Evolutionary conservation across 768 basidiomycete genomes (phyloP).

Genomic region (Psilocybe tampanensis): DNA sequence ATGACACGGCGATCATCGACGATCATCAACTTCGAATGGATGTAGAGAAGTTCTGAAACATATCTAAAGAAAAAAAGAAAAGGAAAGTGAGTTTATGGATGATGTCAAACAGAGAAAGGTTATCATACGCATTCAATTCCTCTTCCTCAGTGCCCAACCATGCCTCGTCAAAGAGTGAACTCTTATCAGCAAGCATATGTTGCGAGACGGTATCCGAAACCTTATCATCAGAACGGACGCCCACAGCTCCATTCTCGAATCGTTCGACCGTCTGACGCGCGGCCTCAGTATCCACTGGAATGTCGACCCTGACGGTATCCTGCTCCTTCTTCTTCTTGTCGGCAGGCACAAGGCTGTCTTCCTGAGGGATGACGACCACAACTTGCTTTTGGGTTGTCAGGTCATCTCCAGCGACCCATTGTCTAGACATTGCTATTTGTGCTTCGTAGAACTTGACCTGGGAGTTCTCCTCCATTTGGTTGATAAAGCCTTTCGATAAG

Average conservation of each 20-base stretch:
- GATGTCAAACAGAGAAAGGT: slow-evolving; percentile 9
- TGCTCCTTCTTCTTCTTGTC: slow-evolving; percentile 44
- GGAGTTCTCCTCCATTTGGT: slow-evolving; percentile 69
- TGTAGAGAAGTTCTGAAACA: slow-evolving; percentile 80
- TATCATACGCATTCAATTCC: slow-evolving; percentile 70
- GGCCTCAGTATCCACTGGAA: slow-evolving; percentile 69
- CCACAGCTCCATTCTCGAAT: slow-evolving; percentile 70
- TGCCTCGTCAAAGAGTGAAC: slow-evolving; percentile 67
- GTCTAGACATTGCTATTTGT: slow-evolving; percentile 79
- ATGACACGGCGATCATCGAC: slow-evolving; percentile 92
- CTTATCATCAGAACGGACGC: slow-evolving; percentile 55
- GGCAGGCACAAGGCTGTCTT: slow-evolving; percentile 50
- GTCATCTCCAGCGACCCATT: slow-evolving; percentile 64
- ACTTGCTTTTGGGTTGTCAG: slow-evolving; percentile 51
- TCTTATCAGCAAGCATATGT: slow-evolving; percentile 70
- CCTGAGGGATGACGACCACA: slow-evolving; percentile 57
- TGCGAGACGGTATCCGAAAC: slow-evolving; percentile 82
- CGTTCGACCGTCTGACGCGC: slow-evolving; percentile 66
- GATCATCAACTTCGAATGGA: slow-evolving; percentile 92
- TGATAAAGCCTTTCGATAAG: slow-evolving; percentile 48
- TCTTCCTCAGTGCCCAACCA: slow-evolving; percentile 88
- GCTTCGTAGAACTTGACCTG: slow-evolving; percentile 85
- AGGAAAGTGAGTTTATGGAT: no score
- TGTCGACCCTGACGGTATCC: slow-evolving; percentile 61
- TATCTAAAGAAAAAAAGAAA: slow-evolving; percentile 47